Conservation (phyloP, 2,329 filamentous ascomycete genomes). For the Pseudocercospora fuligena region DNA sequence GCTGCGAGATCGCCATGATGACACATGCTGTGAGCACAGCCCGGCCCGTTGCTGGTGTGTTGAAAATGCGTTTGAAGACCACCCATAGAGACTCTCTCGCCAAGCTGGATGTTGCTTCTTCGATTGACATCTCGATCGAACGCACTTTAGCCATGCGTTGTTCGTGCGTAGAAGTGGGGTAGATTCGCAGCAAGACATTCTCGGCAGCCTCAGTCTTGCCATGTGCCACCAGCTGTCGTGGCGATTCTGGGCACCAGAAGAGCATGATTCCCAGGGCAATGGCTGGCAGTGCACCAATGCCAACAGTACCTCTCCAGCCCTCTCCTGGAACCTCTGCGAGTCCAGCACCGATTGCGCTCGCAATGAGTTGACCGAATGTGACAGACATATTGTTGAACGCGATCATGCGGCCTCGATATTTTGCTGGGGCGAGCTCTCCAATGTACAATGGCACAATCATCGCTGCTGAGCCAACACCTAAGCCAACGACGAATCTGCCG, state of each 20-base stretch:
- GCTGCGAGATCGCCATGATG: constrained; percentile 59
- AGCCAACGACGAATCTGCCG: constrained; percentile 54
- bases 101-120: constrained; percentile 48
- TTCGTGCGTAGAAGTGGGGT: constrained; percentile 47
- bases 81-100: constrained; percentile 50
- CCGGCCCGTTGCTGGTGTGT: constrained; percentile 50
- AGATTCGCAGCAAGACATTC: constrained; percentile 47
- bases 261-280: constrained; percentile 52
- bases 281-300: constrained; percentile 53
- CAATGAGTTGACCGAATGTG: constrained; percentile 40
- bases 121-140: constrained; percentile 48
- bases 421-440: constrained; percentile 56
- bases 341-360: constrained; percentile 39
- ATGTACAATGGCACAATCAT: constrained; percentile 55
- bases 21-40: constrained; percentile 54
- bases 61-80: constrained; percentile 52
- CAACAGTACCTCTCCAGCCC: constrained; percentile 60
- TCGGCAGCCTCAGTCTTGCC: constrained; percentile 48
- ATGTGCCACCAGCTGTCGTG: constrained; percentile 54
- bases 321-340: constrained; percentile 43
- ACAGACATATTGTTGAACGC: constrained; percentile 54
- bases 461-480: constrained; percentile 55
- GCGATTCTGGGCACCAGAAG: constrained; percentile 55
- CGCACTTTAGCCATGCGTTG: constrained; percentile 53
- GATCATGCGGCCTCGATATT: constrained; percentile 56